phyloP scores from a whole-genome alignment of 2,329 filamentous ascomycete genomes.

The Botryosphaeria agaves region DNA sequence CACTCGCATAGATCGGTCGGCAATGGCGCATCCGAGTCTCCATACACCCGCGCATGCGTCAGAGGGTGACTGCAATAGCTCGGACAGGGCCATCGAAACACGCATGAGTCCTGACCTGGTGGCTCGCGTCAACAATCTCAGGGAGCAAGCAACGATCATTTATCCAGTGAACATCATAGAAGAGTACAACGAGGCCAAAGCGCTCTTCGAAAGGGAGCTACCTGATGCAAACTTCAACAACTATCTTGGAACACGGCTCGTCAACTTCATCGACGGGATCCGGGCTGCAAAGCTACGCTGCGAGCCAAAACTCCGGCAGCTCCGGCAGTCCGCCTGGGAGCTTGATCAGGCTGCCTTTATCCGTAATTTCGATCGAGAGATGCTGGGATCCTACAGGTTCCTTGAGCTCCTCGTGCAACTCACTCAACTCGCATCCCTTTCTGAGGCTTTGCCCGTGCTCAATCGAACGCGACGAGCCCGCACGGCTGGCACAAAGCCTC shows the following conservation, averaged over 20 bases:
- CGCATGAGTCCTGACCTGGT: not conserved
- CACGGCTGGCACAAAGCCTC: not conserved
- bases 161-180: not conserved
- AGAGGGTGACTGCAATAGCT: not conserved
- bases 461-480: not conserved
- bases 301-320: not conserved
- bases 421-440: not conserved
- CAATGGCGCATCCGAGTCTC: too few species aligned
- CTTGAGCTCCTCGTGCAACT: not conserved
- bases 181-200: not conserved
- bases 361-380: not conserved
- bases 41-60: not conserved
- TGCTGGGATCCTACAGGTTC: not conserved
- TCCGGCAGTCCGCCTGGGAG: not conserved
- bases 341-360: not conserved
- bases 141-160: not conserved
- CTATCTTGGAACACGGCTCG: not conserved
- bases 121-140: not conserved
- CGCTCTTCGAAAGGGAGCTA: not conserved
- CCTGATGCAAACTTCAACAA: not conserved
- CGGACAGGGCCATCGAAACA: not conserved
- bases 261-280: not conserved
- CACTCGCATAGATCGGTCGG: too few species aligned
- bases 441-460: not conserved
- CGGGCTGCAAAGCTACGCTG: not conserved